Conservation (phyloP, 1,139 yeast species). For the Blastobotrys illinoisensis region DNA sequence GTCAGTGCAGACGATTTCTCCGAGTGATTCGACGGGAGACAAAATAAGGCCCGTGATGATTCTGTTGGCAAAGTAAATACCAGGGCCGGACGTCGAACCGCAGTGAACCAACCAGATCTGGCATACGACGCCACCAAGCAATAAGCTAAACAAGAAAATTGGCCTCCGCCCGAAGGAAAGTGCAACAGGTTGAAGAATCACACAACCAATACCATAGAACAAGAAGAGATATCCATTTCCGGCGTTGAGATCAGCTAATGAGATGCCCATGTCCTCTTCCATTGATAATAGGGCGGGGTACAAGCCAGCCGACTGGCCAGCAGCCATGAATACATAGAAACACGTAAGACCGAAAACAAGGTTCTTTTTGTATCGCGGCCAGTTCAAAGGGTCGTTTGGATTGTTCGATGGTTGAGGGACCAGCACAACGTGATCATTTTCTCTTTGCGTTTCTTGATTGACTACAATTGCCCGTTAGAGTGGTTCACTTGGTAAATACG, state of each 20-base stretch:
- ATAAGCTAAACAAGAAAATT: conserved; percentile 35
- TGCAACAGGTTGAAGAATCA: conserved; percentile 47
- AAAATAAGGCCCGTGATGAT: conserved; percentile 45
- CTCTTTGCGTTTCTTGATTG: neutral
- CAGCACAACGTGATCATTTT: neutral
- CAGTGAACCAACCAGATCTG: conserved; percentile 26
- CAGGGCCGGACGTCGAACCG: conserved; percentile 19
- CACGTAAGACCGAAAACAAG: conserved; percentile 26
- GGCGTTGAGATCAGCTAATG: conserved; percentile 40
- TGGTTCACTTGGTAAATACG: neutral
- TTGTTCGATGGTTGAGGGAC: conserved; percentile 42
- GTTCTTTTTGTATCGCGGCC: conserved; percentile 38
- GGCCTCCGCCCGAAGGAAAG: conserved; percentile 52
- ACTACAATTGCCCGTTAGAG: neutral
- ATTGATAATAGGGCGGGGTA: conserved; percentile 41
- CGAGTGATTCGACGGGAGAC: conserved; percentile 52
- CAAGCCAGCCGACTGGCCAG: conserved; percentile 43
- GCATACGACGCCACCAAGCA: conserved; percentile 24
- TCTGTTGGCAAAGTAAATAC: conserved; percentile 37
- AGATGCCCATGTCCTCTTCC: conserved; percentile 35
- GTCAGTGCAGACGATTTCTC: conserved; percentile 40
- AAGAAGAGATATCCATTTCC: conserved; percentile 48
- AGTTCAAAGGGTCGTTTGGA: conserved; percentile 47
- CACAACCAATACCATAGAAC: conserved; percentile 46
- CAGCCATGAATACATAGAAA: conserved; percentile 42